Conservation (phyloP, 192 early-diverging fungal species). For the Rhizophagus clarus region DNA sequence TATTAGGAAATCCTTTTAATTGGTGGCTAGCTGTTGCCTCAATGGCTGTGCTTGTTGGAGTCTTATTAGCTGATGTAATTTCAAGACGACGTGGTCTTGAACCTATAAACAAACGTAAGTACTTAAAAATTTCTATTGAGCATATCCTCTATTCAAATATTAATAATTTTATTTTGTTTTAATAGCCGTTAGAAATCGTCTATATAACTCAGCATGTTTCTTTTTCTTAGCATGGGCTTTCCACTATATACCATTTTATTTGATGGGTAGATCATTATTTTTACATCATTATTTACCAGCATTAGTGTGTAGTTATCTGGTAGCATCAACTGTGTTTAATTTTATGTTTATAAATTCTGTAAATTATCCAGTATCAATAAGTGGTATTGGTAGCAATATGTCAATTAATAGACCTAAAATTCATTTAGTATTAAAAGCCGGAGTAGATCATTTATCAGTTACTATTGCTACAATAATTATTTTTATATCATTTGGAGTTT, state of each 20-base stretch:
- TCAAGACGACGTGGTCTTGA: conserved; percentile 75
- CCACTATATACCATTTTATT: conserved; percentile 91
- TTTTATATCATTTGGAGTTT: conserved; percentile 57
- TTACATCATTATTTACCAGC: conserved; percentile 95
- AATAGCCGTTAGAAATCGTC: conserved; percentile 60
- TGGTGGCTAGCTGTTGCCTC: conserved; percentile 77
- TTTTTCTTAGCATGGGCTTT: conserved; percentile 82
- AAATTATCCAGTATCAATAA: conserved; percentile 47
- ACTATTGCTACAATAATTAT: conserved; percentile 47
- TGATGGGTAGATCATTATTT: conserved; percentile 91
- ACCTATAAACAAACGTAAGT: conserved; percentile 54
- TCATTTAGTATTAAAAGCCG: conserved; percentile 27
- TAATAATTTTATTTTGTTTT: neutral
- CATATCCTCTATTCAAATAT: neutral
- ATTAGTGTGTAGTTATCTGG: conserved; percentile 78
- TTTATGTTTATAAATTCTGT: conserved; percentile 70
- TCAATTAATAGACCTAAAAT: conserved; percentile 37
- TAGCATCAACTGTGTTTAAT: conserved; percentile 74
- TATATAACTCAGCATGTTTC: conserved; percentile 72
- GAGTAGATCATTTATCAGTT: conserved; percentile 38
- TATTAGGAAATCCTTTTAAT: conserved; percentile 86
- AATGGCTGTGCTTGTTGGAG: conserved; percentile 58
- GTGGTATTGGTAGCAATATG: conserved; percentile 38
- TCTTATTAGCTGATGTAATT: conserved; percentile 72
- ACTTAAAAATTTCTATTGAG: conserved; percentile 27